These are phyloP conservation scores for Arabidopsis arenosa DNA, from an alignment of 345 rosid species.

Conservation along the genomic window DNA sequence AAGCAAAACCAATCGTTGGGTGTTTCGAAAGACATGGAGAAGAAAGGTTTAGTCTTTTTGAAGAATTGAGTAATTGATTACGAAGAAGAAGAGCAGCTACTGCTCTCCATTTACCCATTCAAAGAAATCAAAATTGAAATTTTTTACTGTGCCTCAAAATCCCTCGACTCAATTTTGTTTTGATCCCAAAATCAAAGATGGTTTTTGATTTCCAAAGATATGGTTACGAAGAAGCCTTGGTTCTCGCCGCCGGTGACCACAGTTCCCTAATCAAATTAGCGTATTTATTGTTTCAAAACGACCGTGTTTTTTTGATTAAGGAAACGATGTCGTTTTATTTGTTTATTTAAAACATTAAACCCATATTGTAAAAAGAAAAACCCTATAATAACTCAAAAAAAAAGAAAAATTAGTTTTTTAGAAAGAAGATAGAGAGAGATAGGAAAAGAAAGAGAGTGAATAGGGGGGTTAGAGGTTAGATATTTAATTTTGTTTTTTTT, in stretches of 20 bases:
- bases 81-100: conserved; percentile 52
- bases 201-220: not conserved
- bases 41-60: conserved; percentile 30
- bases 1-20: not conserved
- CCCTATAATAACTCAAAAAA: too few relatives aligned
- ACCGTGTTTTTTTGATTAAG: not conserved
- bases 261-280: not conserved
- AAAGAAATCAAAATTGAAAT: conserved; percentile 24
- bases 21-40: conserved; percentile 24
- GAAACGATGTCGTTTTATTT: not conserved
- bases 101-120: conserved; percentile 78
- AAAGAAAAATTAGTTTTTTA: too few relatives aligned
- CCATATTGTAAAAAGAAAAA: too few relatives aligned
- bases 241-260: conserved; percentile 14
- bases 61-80: conserved; percentile 39
- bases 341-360: too few relatives aligned
- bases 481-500: too few relatives aligned
- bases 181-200: not conserved
- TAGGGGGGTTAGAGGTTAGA: too few relatives aligned
- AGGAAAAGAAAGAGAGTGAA: too few relatives aligned
- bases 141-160: not conserved
- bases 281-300: not conserved
- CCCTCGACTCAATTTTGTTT: not conserved
- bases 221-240: not conserved
- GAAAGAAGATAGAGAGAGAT: too few relatives aligned